Conservation (phyloP, 2,329 filamentous ascomycete species). For the Beauveria bassiana region DNA sequence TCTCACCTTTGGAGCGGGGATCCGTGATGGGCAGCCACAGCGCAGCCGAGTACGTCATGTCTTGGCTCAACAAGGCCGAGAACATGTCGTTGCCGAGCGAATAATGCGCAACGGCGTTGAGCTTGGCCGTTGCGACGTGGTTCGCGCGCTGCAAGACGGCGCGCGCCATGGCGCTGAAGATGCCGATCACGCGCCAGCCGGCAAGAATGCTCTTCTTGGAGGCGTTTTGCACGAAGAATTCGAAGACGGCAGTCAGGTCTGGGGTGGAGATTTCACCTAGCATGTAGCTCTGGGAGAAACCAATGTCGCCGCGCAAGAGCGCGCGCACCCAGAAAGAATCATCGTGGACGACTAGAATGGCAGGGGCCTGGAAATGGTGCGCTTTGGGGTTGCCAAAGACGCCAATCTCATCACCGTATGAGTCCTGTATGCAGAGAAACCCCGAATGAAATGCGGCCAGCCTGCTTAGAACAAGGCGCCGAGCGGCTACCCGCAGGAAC, state of each 20-base stretch:
- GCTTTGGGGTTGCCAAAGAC: neutral
- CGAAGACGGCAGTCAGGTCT: conserved; percentile 60
- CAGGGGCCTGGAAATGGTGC: neutral
- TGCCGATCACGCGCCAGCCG: conserved; percentile 45
- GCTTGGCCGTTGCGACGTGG: conserved; percentile 46
- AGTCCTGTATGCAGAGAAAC: neutral
- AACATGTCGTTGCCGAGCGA: conserved; percentile 74
- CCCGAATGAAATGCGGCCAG: neutral
- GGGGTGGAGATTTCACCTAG: conserved; percentile 60
- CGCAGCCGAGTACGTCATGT: conserved; percentile 70
- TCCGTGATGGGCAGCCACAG: conserved; percentile 40
- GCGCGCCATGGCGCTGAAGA: conserved; percentile 47
- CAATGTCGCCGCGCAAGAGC: conserved; percentile 65
- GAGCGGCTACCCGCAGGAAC: neutral
- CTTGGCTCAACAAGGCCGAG: conserved; percentile 60
- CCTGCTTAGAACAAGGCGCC: neutral
- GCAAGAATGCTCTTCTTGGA: conserved; percentile 54
- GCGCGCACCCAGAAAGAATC: conserved; percentile 65
- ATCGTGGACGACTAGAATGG: conserved; percentile 46
- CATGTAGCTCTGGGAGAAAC: conserved; percentile 68
- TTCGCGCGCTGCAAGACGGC: conserved; percentile 50
- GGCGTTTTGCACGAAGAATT: conserved; percentile 65
- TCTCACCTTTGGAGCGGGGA: conserved; percentile 41
- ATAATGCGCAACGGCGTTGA: conserved; percentile 67
- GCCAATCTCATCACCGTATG: neutral